Conservation (phyloP, 2,329 filamentous ascomycete species). For the Metarhizium brunneum region DNA sequence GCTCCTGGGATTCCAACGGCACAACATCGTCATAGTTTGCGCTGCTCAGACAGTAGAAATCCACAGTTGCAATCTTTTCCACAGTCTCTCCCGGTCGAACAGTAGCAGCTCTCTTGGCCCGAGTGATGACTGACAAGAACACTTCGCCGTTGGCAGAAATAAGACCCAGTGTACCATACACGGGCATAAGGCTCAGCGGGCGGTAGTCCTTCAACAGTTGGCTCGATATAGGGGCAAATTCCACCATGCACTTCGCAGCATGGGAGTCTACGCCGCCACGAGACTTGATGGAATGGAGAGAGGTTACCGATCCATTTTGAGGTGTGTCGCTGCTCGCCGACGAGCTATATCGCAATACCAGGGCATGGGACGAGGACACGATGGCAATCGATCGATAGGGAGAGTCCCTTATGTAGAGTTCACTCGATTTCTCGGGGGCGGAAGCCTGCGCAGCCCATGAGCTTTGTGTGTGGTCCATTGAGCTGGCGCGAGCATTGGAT, state of each 20-base stretch:
- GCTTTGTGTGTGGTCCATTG: constrained; percentile 39
- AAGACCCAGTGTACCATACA: constrained; percentile 79
- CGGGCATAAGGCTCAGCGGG: constrained; percentile 60
- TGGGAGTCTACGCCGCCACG: constrained; percentile 33
- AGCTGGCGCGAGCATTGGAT: constrained; percentile 6
- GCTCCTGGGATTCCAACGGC: constrained; percentile 41
- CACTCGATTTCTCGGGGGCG: constrained; percentile 54
- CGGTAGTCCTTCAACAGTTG: constrained; percentile 69
- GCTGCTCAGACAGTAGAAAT: constrained; percentile 88
- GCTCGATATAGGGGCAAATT: constrained; percentile 60
- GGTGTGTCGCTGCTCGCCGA: constrained; percentile 47
- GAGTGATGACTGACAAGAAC: constrained; percentile 83
- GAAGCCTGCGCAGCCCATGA: constrained; percentile 38
- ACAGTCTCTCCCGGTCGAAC: constrained; percentile 83
- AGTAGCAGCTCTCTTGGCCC: constrained; percentile 67
- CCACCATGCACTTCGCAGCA: constrained; percentile 70
- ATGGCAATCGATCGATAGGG: constrained; percentile 84
- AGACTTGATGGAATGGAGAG: constrained; percentile 36
- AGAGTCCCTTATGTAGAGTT: constrained; percentile 76
- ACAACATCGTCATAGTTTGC: constrained; percentile 75
- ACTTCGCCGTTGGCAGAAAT: constrained; percentile 78
- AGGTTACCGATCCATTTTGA: constrained; percentile 49
- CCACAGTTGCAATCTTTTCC: constrained; percentile 75
- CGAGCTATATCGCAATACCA: constrained; percentile 74
- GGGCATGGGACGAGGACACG: constrained; percentile 65